Evolutionary conservation across 345 rosid genomes (phyloP).

Genomic region (Salix koriyanagi): DNA sequence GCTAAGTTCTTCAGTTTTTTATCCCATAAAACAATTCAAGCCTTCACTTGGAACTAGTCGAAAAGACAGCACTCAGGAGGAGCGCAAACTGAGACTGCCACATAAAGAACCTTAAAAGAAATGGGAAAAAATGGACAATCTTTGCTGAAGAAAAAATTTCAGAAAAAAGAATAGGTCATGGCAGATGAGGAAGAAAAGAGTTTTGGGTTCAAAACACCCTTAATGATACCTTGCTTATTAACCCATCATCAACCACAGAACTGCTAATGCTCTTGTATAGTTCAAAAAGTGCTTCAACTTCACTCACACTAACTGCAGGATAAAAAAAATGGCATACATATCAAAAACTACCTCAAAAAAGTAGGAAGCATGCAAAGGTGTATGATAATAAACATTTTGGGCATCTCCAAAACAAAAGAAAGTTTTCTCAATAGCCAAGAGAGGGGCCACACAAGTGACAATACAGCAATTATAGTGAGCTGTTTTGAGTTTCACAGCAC

Average conservation of each 20-base stretch:
- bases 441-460: neutral
- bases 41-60: neutral
- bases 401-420: neutral
- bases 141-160: neutral
- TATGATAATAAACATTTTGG: neutral
- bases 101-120: neutral
- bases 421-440: neutral
- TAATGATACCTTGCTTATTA: constrained; percentile 76
- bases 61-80: neutral
- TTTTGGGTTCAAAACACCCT: neutral
- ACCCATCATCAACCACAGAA: constrained; percentile 91
- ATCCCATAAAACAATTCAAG: neutral
- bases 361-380: neutral
- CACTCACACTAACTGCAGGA: constrained; percentile 87
- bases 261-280: constrained; percentile 95
- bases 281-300: constrained; percentile 98
- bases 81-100: neutral
- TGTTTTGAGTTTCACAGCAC: neutral
- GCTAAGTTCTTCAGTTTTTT: neutral
- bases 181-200: neutral
- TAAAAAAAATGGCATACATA: neutral
- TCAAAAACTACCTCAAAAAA: neutral
- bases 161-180: neutral
- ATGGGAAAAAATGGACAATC: neutral
- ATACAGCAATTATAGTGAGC: neutral